Conservation (phyloP, 2,329 filamentous ascomycete genomes). For the Nemania sp. region DNA sequence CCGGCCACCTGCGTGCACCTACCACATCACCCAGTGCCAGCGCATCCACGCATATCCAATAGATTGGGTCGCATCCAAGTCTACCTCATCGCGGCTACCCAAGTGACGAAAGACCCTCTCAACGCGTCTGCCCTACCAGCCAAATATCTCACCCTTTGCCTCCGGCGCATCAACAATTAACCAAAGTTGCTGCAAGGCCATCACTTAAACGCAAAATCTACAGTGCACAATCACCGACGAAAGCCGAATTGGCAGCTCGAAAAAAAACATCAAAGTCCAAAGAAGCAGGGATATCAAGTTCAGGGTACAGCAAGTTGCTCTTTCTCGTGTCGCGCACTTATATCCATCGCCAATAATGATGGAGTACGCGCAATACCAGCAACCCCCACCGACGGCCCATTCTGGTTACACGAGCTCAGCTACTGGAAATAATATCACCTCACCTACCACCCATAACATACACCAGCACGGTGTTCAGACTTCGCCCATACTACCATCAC, state of each 20-base stretch:
- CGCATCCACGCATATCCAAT: constrained; percentile 64
- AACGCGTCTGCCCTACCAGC: constrained; percentile 52
- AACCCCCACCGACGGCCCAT: constrained; percentile 68
- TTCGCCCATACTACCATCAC: constrained; percentile 79
- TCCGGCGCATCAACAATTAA: constrained; percentile 34
- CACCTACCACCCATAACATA: constrained; percentile 71
- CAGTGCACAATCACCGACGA: constrained; percentile 22
- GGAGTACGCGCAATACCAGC: constrained; percentile 76
- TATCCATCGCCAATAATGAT: constrained; percentile 55
- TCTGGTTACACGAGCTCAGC: constrained; percentile 65
- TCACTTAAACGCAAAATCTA: constrained; percentile 30
- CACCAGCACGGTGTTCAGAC: constrained; percentile 70
- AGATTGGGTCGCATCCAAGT: constrained; percentile 55
- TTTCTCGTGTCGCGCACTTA: constrained; percentile 34
- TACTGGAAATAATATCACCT: constrained; percentile 65
- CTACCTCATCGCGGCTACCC: constrained; percentile 50
- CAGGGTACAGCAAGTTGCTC: constrained; percentile 38
- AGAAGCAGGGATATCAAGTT: constrained; percentile 38
- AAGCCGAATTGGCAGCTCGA: constrained; percentile 20
- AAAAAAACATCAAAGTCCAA: constrained; percentile 28
- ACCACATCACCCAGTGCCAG: constrained; percentile 59
- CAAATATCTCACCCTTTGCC: constrained; percentile 44
- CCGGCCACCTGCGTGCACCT: constrained; percentile 56
- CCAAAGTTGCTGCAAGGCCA: constrained; percentile 31
- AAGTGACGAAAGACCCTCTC: constrained; percentile 46